Percentiles rank a stretch among this genome's conserved stretches.
Evolutionary conservation across 768 basidiomycete species (phyloP).

Genomic region (Cubamyces lactineus): DNA sequence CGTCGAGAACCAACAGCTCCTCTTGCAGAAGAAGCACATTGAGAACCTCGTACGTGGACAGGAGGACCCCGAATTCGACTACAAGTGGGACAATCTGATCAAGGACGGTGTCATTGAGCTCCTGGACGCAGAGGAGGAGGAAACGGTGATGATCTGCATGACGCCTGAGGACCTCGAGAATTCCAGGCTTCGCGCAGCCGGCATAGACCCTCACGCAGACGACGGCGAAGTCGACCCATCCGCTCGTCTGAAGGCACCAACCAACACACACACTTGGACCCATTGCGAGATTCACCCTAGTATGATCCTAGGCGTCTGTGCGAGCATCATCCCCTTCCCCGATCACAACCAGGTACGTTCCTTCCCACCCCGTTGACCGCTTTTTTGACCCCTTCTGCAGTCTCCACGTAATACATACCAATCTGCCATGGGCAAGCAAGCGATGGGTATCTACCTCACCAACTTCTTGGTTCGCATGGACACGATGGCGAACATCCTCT

Average conservation of each 20-base stretch:
- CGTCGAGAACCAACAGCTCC: constrained; percentile 87
- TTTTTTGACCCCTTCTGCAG: constrained; percentile 42
- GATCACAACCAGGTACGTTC: constrained; percentile 93
- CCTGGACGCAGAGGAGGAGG: constrained; percentile 98
- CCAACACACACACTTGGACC: constrained; percentile 91
- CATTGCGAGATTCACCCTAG: constrained; percentile 99
- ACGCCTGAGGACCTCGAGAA: constrained; percentile 93
- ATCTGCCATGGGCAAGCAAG: constrained; percentile 99
- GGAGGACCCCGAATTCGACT: constrained; percentile 58
- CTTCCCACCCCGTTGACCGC: neutral
- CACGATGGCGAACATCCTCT: constrained; percentile 99
- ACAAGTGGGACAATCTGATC: constrained; percentile 82
- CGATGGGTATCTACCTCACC: constrained; percentile 98
- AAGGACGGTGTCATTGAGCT: constrained; percentile 91
- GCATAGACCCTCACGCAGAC: constrained; percentile 58
- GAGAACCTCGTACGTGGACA: constrained; percentile 63
- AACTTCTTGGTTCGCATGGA: constrained; percentile 99
- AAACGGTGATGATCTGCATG: constrained; percentile 99
- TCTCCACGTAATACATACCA: constrained; percentile 99
- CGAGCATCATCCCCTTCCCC: constrained; percentile 99
- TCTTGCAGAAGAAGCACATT: constrained; percentile 83
- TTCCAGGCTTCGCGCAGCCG: constrained; percentile 67
- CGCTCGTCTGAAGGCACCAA: constrained; percentile 82
- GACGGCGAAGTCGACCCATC: constrained; percentile 84
- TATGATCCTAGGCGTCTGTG: constrained; percentile 99